These are phyloP conservation scores for Ascochyta viciae-villosae DNA, from an alignment of 2,329 filamentous ascomycete species.

Conservation along the genomic window DNA sequence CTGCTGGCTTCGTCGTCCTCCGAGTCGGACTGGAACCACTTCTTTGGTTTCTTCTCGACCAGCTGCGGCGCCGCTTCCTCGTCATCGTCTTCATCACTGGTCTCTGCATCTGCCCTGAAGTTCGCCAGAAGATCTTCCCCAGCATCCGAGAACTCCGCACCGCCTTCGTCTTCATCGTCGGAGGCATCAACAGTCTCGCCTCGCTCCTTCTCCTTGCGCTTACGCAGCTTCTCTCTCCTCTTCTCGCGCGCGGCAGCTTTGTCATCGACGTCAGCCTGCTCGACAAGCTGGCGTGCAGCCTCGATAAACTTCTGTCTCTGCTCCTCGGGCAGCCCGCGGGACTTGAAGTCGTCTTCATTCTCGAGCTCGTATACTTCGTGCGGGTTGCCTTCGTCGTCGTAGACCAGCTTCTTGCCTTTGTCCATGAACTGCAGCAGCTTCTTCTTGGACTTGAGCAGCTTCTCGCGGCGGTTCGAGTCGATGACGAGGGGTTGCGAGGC, in stretches of 20 bases:
- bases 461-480: constrained; percentile 94
- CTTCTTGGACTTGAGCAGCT: constrained; percentile 94
- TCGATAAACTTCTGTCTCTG: constrained; percentile 82
- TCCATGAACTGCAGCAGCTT: constrained; percentile 90
- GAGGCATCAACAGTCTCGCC: constrained; percentile 51
- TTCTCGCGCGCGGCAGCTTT: constrained; percentile 82
- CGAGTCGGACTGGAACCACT: constrained; percentile 77
- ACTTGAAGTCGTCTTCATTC: constrained; percentile 80
- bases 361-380: constrained; percentile 89
- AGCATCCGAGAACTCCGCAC: constrained; percentile 39
- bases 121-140: constrained; percentile 52
- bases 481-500: constrained; percentile 76
- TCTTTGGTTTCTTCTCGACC: constrained; percentile 72
- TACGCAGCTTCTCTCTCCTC: constrained; percentile 76
- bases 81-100: constrained; percentile 51
- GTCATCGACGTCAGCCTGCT: constrained; percentile 79
- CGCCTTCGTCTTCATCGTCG: constrained; percentile 29
- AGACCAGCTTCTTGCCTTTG: constrained; percentile 83
- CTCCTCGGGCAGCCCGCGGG: constrained; percentile 75
- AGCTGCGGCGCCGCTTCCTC: constrained; percentile 53
- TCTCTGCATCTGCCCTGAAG: constrained; percentile 52
- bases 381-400: constrained; percentile 88
- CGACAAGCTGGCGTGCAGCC: constrained; percentile 73
- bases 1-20: constrained; percentile 56
- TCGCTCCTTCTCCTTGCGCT: constrained; percentile 70